phyloP scores from a whole-genome alignment of 2,329 filamentous ascomycete genomes.

The Ophiostoma sp. region DNA sequence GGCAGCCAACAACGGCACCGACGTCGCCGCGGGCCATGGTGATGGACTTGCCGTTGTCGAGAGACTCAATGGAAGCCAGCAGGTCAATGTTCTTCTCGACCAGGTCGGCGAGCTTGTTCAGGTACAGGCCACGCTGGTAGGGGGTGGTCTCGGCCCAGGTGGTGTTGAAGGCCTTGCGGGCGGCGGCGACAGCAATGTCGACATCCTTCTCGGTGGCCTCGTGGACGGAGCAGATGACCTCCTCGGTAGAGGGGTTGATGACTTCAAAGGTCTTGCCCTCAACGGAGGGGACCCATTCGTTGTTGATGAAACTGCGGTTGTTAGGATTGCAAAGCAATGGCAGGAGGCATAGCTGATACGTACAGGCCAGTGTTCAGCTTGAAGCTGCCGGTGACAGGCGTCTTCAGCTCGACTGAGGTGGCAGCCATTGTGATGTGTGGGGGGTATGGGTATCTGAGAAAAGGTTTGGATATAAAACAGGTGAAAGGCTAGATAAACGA shows the following conservation, averaged over 20 bases:
- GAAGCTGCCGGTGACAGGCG: slow-evolving; percentile 57
- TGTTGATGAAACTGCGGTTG: slow-evolving; percentile 72
- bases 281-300: slow-evolving; percentile 76
- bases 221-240: slow-evolving; percentile 74
- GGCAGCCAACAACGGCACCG: slow-evolving; percentile 57
- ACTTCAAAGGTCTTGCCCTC: slow-evolving; percentile 90
- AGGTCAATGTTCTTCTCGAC: slow-evolving; percentile 71
- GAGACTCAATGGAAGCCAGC: slow-evolving; percentile 74
- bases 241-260: slow-evolving; percentile 81
- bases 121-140: slow-evolving; percentile 60
- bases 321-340: background rate
- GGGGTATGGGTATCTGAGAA: slow-evolving; percentile 3
- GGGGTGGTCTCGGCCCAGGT: slow-evolving; percentile 64
- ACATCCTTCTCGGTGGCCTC: slow-evolving; percentile 86
- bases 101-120: slow-evolving; percentile 74
- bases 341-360: slow-evolving; percentile 29
- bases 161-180: slow-evolving; percentile 78
- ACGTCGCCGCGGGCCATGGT: slow-evolving; percentile 72
- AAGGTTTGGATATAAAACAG: background rate
- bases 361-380: slow-evolving; percentile 58
- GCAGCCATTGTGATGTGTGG: slow-evolving; percentile 31
- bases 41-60: slow-evolving; percentile 84
- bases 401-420: slow-evolving; percentile 54
- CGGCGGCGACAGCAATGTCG: slow-evolving; percentile 73
- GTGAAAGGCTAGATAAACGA: background rate